Conservation (phyloP, 139 green algal species). For the Zygnema circumcarinatum region DNA sequence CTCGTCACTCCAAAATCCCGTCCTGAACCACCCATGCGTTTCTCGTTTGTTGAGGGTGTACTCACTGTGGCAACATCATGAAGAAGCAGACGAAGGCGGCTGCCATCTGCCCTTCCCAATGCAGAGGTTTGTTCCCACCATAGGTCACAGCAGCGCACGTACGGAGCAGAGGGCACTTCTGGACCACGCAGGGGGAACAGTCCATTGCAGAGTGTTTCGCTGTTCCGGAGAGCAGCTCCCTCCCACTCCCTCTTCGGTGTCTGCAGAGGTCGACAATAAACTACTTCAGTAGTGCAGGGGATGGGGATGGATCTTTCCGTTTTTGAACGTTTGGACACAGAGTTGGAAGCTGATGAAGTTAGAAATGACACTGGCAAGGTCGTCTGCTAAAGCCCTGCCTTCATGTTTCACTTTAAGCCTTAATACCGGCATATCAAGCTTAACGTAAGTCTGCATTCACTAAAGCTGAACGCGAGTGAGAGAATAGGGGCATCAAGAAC, state of each 20-base stretch:
- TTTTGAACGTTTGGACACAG: neutral
- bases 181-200: conserved; percentile 67
- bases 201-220: conserved; percentile 73
- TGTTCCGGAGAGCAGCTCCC: conserved; percentile 73
- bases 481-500: too few relatives aligned
- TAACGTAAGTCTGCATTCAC: too few relatives aligned
- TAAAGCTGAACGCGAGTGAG: too few relatives aligned
- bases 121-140: conserved; percentile 65
- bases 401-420: too few relatives aligned
- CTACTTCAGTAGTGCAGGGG: neutral
- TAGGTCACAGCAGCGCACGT: conserved; percentile 57
- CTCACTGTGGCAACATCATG: conserved; percentile 57
- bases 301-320: conserved; percentile 13
- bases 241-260: conserved; percentile 76
- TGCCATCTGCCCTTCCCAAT: conserved; percentile 45
- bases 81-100: conserved; percentile 54
- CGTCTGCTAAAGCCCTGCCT: too few relatives aligned
- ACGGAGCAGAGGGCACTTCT: conserved; percentile 28
- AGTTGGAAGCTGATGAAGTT: neutral
- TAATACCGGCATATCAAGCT: too few relatives aligned
- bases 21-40: too few relatives aligned
- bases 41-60: too few relatives aligned
- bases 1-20: too few relatives aligned
- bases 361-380: neutral
- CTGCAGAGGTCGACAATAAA: neutral